Evolutionary conservation across 768 basidiomycete genomes (phyloP), one percentile per base, ranked within the genome.

Genomic region (Plicaturopsis crispa): DNA sequence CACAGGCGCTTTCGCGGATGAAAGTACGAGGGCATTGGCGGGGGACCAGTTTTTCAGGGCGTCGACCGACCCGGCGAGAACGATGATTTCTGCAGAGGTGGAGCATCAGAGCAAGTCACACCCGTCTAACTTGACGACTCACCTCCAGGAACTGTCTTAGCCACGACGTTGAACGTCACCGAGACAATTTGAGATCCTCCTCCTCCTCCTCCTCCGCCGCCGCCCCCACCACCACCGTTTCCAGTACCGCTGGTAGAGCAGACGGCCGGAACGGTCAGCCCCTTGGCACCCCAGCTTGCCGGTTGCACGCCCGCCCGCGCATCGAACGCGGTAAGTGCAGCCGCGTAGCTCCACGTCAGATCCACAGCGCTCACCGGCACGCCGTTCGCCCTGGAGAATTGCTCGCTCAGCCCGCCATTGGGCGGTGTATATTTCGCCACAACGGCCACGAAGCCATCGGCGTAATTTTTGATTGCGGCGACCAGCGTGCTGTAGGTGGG

Each of bases 341-440:
- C 64, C 6, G 84, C 83, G 48, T 84, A 87, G 48, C 75, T 81
- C 84, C 84, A 86, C 0, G 84, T 85, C 41, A 87, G 62, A 51
- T 87, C 78, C 4, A 58, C 51, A 2, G 84, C 84, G 51, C 78
- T 80, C 11, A 69, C 43, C 2, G 70, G 80, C 7, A 56, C 37
- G 1, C 84, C 84, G 24, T 60, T 53, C 40, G 34, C 56, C 43
- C 63, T 69, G 48, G 55, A 60, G 53, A 62, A 87, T 47, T 87
- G 83, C 51, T 86, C 84, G 3, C 79, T 50, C 12, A 87, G 68
- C 4, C 61, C 65, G 3, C 84, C 84, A 35, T 48, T 47, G 2
- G 70, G 55, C 4, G 84, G 84, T 6, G 84, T 85, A 52, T 74
- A 80, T 47, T 73, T 69, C 19, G 73, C 71, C 36, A 63, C 69